Percentiles rank a stretch among this genome's conserved stretches.
Conservation (phyloP, 1,284 basidiomycete species). For the Vanrija sp. region DNA sequence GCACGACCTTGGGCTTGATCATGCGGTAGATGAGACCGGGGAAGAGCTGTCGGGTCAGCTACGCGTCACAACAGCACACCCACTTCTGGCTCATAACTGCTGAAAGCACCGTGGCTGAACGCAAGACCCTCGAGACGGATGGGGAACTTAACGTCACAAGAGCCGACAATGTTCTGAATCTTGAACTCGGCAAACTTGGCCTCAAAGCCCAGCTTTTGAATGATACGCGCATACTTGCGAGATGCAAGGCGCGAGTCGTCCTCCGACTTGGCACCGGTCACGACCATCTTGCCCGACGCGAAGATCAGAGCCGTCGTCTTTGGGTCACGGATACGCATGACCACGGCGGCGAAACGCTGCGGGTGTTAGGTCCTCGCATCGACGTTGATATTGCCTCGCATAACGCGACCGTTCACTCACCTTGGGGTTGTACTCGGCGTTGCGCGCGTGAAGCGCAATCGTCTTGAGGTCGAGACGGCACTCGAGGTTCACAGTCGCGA, state of each 20-base stretch:
- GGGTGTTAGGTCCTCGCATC: slow-evolving; percentile 47
- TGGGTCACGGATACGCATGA: slow-evolving; percentile 99
- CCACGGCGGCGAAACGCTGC: slow-evolving; percentile 99
- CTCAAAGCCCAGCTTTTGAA: slow-evolving; percentile 99
- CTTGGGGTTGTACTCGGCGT: slow-evolving; percentile 99
- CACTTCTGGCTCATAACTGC: slow-evolving; percentile 95
- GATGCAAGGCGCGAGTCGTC: slow-evolving; percentile 96
- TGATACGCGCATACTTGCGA: slow-evolving; percentile 98
- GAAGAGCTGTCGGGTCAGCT: slow-evolving; percentile 65
- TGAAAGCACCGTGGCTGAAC: slow-evolving; percentile 97
- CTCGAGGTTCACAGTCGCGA: slow-evolving; percentile 98
- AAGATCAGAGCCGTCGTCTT: slow-evolving; percentile 99
- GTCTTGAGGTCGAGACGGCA: slow-evolving; percentile 97
- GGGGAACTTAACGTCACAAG: slow-evolving; percentile 98
- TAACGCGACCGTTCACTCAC: slow-evolving; percentile 55
- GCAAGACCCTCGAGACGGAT: slow-evolving; percentile 97
- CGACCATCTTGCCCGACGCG: slow-evolving; percentile 99
- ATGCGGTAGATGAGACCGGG: slow-evolving; percentile 99
- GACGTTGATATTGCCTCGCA: too few species aligned
- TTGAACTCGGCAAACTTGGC: slow-evolving; percentile 99
- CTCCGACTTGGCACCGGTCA: slow-evolving; percentile 98
- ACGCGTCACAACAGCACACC: slow-evolving; percentile 34
- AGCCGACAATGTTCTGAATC: slow-evolving; percentile 99
- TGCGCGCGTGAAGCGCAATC: slow-evolving; percentile 94
- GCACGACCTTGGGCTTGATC: slow-evolving; percentile 99